Conservation (phyloP, 2,329 filamentous ascomycete species). For the Calycina marina region DNA sequence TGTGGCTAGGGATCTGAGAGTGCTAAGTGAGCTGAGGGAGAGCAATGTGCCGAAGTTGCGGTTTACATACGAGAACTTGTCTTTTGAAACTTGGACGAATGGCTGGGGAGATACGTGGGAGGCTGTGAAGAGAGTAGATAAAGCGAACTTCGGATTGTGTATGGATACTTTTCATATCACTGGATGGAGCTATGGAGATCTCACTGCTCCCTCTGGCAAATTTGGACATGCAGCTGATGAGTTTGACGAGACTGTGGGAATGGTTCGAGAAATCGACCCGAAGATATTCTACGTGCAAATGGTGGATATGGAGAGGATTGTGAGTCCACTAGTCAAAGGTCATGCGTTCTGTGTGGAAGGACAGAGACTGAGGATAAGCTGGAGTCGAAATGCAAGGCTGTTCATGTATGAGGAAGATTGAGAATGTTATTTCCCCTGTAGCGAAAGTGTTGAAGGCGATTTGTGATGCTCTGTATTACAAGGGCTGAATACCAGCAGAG, state of each 20-base stretch:
- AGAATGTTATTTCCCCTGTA: conserved; percentile 44
- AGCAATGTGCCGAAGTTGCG: conserved; percentile 38
- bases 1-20: conserved; percentile 45
- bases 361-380: conserved; percentile 56
- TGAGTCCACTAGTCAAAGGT: conserved; percentile 36
- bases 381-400: conserved; percentile 58
- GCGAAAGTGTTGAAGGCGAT: conserved; percentile 34
- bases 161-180: conserved; percentile 69
- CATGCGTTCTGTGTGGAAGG: conserved; percentile 42
- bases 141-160: conserved; percentile 60
- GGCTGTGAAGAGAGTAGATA: conserved; percentile 45
- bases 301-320: conserved; percentile 54
- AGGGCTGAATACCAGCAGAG: conserved; percentile 44
- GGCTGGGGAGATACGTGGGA: conserved; percentile 61
- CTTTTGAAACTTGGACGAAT: conserved; percentile 57
- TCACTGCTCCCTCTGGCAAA: conserved; percentile 35
- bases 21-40: conserved; percentile 52
- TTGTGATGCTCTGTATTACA: conserved; percentile 34
- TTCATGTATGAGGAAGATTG: conserved; percentile 50
- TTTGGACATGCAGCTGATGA: conserved; percentile 41
- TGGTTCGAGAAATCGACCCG: conserved; percentile 30
- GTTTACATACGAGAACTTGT: conserved; percentile 59
- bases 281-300: conserved; percentile 67
- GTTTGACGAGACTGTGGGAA: conserved; percentile 17
- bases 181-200: conserved; percentile 55